These are phyloP conservation scores for Cylindrotheca closterium DNA, from an alignment of 108 stramenopile species.

Conservation along the genomic window DNA sequence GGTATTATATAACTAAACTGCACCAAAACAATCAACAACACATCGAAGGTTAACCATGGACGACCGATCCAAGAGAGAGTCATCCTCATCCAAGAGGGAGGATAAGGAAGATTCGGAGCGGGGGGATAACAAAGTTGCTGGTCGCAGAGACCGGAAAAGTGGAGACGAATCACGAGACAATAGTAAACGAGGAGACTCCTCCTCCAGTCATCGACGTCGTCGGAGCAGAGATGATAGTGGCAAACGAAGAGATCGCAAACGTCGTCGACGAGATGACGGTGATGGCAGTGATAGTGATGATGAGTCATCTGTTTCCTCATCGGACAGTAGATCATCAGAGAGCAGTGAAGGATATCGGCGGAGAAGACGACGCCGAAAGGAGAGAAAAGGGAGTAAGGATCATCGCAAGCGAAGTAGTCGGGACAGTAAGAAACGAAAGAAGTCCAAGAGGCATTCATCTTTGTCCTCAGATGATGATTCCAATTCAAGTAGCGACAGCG, in stretches of 20 bases:
- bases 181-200: not conserved
- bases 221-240: not conserved
- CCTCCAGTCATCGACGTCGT: not conserved
- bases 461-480: slow-evolving; percentile 16
- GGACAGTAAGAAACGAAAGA: not conserved
- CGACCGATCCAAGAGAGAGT: too few relatives aligned
- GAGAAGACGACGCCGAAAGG: slow-evolving; percentile 10
- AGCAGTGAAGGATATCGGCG: slow-evolving; percentile 14
- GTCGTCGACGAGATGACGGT: slow-evolving; percentile 12
- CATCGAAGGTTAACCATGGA: too few relatives aligned
- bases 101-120: too few relatives aligned
- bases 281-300: slow-evolving; percentile 9
- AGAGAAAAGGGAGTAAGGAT: slow-evolving; percentile 14
- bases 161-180: too few relatives aligned
- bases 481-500: slow-evolving; percentile 10
- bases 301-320: not conserved
- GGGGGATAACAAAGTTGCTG: too few relatives aligned
- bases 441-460: not conserved
- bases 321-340: not conserved
- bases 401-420: slow-evolving; percentile 11
- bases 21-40: too few relatives aligned
- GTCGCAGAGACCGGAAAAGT: too few relatives aligned
- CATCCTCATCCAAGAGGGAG: too few relatives aligned
- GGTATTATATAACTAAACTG: too few relatives aligned
- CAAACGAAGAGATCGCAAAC: slow-evolving; percentile 3